Evolutionary conservation across 371 early-diverging fungal genomes (phyloP), one percentile per base, ranked within the genome.

Genomic region (Blakeslea trispora): DNA sequence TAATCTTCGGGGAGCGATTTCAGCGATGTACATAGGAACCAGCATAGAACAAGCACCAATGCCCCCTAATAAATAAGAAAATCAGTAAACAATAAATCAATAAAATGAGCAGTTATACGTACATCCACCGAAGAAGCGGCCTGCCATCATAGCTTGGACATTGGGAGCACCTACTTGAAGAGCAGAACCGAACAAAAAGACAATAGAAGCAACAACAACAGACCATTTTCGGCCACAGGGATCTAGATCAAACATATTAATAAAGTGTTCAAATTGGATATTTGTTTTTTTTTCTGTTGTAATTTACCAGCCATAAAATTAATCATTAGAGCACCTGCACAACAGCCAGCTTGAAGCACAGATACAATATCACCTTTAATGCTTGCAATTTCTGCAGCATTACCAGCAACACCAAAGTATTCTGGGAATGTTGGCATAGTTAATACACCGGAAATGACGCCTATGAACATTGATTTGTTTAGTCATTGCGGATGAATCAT

Each of bases 1-100:
- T 49, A 88, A 82, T 17, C 79, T 67, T 19, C 86, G 72, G 19
- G 93, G 86, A 11, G 95, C 85, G 11, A 93, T 81, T 57, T 95
- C 93, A 28, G 92, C 85, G 62, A 93, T 88, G 72, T 92, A 98
- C 47, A 91, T 73, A 6, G 98, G 97, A 14, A 91, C 93, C 50
- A 80, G 68, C 50, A 53, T 53, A 8, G 40, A 24, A 21, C 46
- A 34, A 15, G 53, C 21, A 13, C 45, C 50, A 17, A 51, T 49
- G 15, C 66, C 66, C 39, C 51, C 62, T 65, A 34, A 11, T 19
- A n/a, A 31, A 19, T 24, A 23, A 44, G n/a, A 14, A 66, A 51
- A 9, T 55, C 55, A 54, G 64, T 63, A 40, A 60, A 57, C 57
- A 75, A 3, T n/a, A 0, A 5, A 32, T 47, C n/a, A 32, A 9